These are phyloP conservation scores for Ogataea trehalophila DNA, from an alignment of 805 yeast species.

Conservation along the genomic window DNA sequence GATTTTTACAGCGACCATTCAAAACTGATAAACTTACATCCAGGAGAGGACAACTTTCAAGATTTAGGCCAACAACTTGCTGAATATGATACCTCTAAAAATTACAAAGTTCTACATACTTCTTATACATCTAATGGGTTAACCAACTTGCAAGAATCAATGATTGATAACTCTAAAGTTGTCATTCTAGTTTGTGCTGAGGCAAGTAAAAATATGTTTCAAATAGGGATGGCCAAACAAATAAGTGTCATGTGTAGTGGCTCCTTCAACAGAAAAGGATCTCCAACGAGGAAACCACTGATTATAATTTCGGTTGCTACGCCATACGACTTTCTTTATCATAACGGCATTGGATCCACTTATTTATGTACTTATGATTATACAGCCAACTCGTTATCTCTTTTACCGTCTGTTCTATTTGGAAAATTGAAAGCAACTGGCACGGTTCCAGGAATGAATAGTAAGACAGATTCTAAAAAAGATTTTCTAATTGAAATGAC, in stretches of 20 bases:
- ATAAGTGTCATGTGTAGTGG: constrained; percentile 52
- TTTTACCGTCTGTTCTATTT: constrained; percentile 47
- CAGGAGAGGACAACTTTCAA: constrained; percentile 49
- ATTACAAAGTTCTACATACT: constrained; percentile 50
- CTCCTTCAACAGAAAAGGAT: constrained; percentile 27
- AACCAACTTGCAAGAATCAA: constrained; percentile 48
- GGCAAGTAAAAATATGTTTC: constrained; percentile 55
- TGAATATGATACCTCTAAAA: constrained; percentile 24
- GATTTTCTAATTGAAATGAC: constrained; percentile 6
- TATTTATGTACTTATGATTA: constrained; percentile 60
- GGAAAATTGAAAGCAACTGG: constrained; percentile 51
- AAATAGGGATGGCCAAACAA: constrained; percentile 55
- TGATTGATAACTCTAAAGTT: constrained; percentile 47
- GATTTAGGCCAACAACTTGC: constrained; percentile 46
- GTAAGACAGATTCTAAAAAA: constrained; percentile 7
- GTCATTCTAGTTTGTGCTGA: constrained; percentile 54
- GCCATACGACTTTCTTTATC: constrained; percentile 57
- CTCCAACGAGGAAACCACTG: constrained; percentile 40
- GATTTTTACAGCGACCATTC: background rate
- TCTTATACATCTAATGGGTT: constrained; percentile 55
- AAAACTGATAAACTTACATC: constrained; percentile 7
- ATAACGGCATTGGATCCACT: constrained; percentile 48
- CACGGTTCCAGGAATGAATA: constrained; percentile 47
- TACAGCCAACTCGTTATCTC: constrained; percentile 45
- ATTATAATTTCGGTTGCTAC: constrained; percentile 57